These are phyloP conservation scores for Paracorniculantispora psalliotae DNA, from an alignment of 2,329 filamentous ascomycete species.

Conservation along the genomic window DNA sequence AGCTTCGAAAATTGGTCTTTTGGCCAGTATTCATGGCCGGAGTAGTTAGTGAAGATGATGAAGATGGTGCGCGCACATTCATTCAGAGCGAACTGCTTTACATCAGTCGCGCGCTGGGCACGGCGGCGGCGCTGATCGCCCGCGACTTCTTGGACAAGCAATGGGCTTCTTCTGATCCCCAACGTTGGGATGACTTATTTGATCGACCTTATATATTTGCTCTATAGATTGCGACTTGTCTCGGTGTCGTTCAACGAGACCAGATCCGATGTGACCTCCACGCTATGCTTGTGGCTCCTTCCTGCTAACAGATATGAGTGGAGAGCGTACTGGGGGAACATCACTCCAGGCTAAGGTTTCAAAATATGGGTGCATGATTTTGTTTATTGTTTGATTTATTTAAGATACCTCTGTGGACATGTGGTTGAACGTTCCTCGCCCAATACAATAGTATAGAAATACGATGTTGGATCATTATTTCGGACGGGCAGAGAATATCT, in stretches of 20 bases:
- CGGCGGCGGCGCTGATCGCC: conserved; percentile 18
- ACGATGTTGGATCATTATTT: conserved; percentile 1
- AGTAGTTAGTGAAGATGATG: conserved; percentile 16
- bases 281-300: no score
- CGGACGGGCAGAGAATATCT: neutral
- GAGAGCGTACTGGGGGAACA: no score
- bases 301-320: no score
- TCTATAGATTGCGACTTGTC: neutral
- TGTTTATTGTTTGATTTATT: neutral
- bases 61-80: conserved; percentile 15
- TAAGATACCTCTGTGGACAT: neutral
- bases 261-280: neutral
- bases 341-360: no score
- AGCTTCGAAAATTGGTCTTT: conserved; percentile 18
- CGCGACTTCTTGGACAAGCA: conserved; percentile 13
- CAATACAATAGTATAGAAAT: neutral
- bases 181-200: conserved; percentile 2
- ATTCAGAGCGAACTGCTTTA: conserved; percentile 16
- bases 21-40: conserved; percentile 25
- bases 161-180: neutral
- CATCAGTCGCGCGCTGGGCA: conserved; percentile 19
- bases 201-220: conserved; percentile 2
- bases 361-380: neutral
- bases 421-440: neutral
- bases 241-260: neutral